Evolutionary conservation across 1,284 basidiomycete genomes (phyloP), one percentile per base, ranked within the genome.

Genomic region (Xerocomus amazonicus): DNA sequence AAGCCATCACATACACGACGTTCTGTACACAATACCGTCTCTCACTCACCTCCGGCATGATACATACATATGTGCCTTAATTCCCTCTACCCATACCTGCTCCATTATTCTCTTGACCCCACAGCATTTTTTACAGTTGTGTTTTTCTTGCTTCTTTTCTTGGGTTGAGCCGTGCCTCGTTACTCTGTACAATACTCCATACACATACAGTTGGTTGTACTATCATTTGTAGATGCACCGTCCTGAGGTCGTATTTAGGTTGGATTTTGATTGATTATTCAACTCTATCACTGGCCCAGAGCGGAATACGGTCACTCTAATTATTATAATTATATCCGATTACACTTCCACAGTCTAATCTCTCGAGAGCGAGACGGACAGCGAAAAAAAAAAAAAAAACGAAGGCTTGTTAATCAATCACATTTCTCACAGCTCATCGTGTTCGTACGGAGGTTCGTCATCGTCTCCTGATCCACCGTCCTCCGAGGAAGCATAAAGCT

Each of bases 401-500:
- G 16, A 37, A 43, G 14, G 23, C 19, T 40, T 35, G 17, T 50
- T 50, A 42, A 33, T 55, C 34, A 47, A 47, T 36, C 43, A n/a
- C n/a, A n/a, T n/a, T n/a, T n/a, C 37, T 10, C 49, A 88, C 61
- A 88, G 72, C 72, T 88, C 85, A 56, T 88, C 86, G 61, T 88
- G 85, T 42, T 80, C 77, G 54, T 73, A 73, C 58, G 71, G 70
- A 12, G 77, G 73, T 48, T 83, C 80, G 40, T 84, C 77, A 38
- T 84, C 81, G 29, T 79, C 79, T 9, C 74, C 77, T 41, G 58
- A 26, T 6, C 59, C 67, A 31, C 68, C 71, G 16, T 57, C 67
- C 38, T 69, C 75, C 29, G 74, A 72, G 41, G 59, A 60, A 17
- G 74, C 72, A 72, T 94, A 94, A 45, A 93, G 73, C 72, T 92